Conservation (phyloP, 257 asterid genomes). For the Nicotiana knightiana region DNA sequence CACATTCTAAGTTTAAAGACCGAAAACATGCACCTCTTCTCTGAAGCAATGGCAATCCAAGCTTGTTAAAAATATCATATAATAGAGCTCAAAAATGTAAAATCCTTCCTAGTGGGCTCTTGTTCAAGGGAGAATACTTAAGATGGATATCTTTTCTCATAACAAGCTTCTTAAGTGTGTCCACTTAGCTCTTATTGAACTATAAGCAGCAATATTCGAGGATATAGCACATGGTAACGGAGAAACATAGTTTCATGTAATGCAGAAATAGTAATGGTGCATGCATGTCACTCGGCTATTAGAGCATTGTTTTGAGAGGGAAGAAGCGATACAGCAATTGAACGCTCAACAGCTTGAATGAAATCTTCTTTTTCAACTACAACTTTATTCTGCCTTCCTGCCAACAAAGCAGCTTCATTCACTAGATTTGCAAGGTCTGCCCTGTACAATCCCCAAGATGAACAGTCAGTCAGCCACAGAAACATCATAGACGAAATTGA, state of each 20-base stretch:
- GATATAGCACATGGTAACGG: not conserved
- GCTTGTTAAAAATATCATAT: not conserved
- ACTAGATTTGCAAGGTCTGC: slow-evolving; percentile 99
- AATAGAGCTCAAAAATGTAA: not conserved
- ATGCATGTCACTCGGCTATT: not conserved
- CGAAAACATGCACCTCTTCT: not conserved
- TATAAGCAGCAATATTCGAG: not conserved
- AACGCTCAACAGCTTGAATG: slow-evolving; percentile 93
- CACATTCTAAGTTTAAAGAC: not conserved
- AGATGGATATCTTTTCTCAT: not conserved
- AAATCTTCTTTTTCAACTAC: slow-evolving; percentile 86
- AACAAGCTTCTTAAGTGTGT: not conserved
- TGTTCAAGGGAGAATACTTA: not conserved
- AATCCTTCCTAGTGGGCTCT: not conserved
- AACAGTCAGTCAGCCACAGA: slow-evolving; percentile 6
- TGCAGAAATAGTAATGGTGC: slow-evolving; percentile 4
- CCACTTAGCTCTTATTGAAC: not conserved
- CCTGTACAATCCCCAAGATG: slow-evolving; percentile 46
- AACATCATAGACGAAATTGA: not conserved
- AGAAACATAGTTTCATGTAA: not conserved
- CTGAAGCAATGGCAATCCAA: not conserved
- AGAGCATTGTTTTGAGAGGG: slow-evolving; percentile 7
- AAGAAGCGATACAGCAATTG: slow-evolving; percentile 65
- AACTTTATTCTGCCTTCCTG: slow-evolving; percentile 74
- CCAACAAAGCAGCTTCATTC: slow-evolving; percentile 97